phyloP scores from a whole-genome alignment of 306 rosid genomes.

The Ziziphus jujuba region DNA sequence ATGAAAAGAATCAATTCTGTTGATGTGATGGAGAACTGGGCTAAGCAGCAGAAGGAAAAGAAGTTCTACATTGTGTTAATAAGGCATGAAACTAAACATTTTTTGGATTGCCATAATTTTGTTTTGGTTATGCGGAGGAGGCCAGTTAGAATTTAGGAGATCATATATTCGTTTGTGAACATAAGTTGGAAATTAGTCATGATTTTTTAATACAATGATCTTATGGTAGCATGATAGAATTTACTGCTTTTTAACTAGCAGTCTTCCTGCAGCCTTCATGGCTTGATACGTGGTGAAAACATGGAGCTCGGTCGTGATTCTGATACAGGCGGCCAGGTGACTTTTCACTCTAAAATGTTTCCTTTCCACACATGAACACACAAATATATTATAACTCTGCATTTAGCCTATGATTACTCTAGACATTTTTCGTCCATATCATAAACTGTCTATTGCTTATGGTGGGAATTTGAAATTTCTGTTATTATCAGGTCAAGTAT shows the following conservation, averaged over 20 bases:
- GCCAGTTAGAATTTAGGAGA: too few relatives aligned
- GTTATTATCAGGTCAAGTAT: slow-evolving; percentile 45
- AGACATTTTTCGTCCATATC: not conserved
- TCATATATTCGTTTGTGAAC: not conserved
- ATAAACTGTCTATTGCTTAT: slow-evolving; percentile 1
- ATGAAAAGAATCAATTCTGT: slow-evolving; percentile 43
- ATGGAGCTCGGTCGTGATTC: slow-evolving; percentile 75
- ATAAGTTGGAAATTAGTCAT: not conserved
- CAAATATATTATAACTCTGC: not conserved
- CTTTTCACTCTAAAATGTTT: not conserved
- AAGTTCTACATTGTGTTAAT: slow-evolving; percentile 51
- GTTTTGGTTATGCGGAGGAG: not conserved
- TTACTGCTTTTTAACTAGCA: slow-evolving; percentile 24
- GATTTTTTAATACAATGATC: slow-evolving; percentile 5
- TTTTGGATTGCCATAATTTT: slow-evolving; percentile 5
- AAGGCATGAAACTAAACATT: slow-evolving; percentile 41
- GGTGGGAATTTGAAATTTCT: slow-evolving; percentile 19
- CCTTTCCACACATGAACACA: not conserved
- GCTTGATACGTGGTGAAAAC: slow-evolving; percentile 58
- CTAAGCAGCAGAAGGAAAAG: slow-evolving; percentile 47
- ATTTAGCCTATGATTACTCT: not conserved
- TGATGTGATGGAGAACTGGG: slow-evolving; percentile 55
- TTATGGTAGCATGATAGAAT: slow-evolving; percentile 1
- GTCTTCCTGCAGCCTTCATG: slow-evolving; percentile 54
- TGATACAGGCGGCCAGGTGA: slow-evolving; percentile 68